Percentiles rank a stretch among this genome's conserved stretches.
Conservation (phyloP, 164 flowering plant genomes). For the Stephania yunnanensis region DNA sequence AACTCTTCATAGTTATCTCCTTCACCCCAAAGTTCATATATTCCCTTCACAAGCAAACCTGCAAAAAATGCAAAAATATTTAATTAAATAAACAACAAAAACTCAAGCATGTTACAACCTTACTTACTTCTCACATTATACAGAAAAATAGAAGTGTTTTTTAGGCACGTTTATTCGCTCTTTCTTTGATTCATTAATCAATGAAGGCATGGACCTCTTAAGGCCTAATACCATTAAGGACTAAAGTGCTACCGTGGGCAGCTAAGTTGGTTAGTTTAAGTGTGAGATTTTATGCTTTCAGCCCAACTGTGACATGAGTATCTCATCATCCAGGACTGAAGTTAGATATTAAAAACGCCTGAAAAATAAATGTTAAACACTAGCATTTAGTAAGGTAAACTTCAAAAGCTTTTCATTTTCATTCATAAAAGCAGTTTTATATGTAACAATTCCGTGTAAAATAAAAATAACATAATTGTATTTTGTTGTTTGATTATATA, state of each 20-base stretch:
- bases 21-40: conserved; percentile 98
- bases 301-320: background rate
- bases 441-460: background rate
- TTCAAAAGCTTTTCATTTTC: background rate
- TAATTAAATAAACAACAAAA: background rate
- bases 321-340: background rate
- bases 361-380: background rate
- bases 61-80: conserved; percentile 11
- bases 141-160: background rate
- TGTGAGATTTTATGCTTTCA: background rate
- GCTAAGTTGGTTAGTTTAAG: background rate
- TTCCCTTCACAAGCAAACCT: conserved; percentile 96
- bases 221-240: no score
- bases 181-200: background rate
- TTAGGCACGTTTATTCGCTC: background rate
- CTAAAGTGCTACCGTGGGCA: background rate
- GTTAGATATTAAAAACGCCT: background rate
- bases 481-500: no score
- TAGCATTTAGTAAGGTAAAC: background rate
- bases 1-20: conserved; percentile 73
- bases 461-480: no score
- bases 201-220: background rate
- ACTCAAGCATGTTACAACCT: background rate
- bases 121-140: background rate
- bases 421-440: no score